A percentile compares a stretch with the other conserved stretches of the same genome.
These are phyloP conservation scores for Phytophthora sansomeana DNA, from an alignment of 352 stramenopile species.

Conservation along the genomic window DNA sequence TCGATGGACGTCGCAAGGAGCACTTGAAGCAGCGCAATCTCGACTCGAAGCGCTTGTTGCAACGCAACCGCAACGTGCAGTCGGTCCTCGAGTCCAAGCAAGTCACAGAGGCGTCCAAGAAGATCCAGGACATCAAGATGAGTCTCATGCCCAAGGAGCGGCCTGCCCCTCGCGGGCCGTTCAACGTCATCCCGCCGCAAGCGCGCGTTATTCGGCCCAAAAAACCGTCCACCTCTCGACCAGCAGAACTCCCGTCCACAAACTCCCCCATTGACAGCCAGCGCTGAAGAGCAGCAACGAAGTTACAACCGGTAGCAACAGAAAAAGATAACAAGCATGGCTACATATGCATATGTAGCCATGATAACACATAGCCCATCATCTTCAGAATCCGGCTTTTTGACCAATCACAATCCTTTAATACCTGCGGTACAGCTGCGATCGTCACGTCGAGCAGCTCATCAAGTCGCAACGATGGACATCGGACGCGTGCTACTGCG, in stretches of 20 bases:
- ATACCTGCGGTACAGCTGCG: conserved; percentile 1
- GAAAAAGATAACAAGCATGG: not conserved
- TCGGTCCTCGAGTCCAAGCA: conserved; percentile 95
- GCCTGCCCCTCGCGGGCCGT: conserved; percentile 46
- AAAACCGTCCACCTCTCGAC: conserved; percentile 60
- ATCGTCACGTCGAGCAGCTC: too few relatives aligned
- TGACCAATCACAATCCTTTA: conserved; percentile 18
- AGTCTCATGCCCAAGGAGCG: conserved; percentile 76
- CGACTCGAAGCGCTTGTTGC: conserved; percentile 94
- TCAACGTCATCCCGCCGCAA: conserved; percentile 83
- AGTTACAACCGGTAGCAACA: not conserved
- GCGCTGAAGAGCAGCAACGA: conserved; percentile 13
- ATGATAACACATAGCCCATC: conserved; percentile 10
- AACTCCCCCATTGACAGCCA: conserved; percentile 30
- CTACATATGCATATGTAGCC: conserved; percentile 22
- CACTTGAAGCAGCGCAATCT: conserved; percentile 94
- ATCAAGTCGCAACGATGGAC: conserved; percentile 36
- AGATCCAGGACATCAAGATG: conserved; percentile 85
- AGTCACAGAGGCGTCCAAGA: conserved; percentile 74
- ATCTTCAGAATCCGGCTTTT: conserved; percentile 15
- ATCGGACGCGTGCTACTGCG: conserved; percentile 58
- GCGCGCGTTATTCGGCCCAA: conserved; percentile 77
- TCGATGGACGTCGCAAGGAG: conserved; percentile 94
- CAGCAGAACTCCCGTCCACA: conserved; percentile 26
- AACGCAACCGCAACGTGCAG: conserved; percentile 96